Conservation (phyloP, 805 yeast species). For the Metschnikowia proteae region DNA sequence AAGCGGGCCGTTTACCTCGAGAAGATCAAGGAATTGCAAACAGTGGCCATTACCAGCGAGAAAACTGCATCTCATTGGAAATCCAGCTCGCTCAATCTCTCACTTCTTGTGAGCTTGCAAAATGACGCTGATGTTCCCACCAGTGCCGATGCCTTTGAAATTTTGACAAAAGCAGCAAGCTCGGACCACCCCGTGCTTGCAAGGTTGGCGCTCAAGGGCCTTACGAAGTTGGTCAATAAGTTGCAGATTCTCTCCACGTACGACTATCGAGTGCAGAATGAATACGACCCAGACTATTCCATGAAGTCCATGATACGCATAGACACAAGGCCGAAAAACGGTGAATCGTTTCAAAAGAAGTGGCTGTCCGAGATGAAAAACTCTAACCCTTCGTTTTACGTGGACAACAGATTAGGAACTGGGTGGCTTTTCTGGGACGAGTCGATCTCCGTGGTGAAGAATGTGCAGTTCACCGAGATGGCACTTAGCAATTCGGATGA, state of each 20-base stretch:
- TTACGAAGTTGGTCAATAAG: slow-evolving; percentile 44
- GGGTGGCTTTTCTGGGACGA: slow-evolving; percentile 82
- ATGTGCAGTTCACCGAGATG: slow-evolving; percentile 22
- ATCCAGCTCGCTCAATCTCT: slow-evolving; percentile 44
- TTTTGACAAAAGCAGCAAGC: slow-evolving; percentile 46
- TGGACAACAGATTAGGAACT: slow-evolving; percentile 52
- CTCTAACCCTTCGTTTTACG: slow-evolving; percentile 46
- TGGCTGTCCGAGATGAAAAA: slow-evolving; percentile 54
- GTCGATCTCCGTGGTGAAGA: slow-evolving; percentile 43
- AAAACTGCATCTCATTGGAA: slow-evolving; percentile 52
- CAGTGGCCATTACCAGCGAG: slow-evolving; percentile 26
- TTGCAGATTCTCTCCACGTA: slow-evolving; percentile 42
- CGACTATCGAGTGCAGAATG: slow-evolving; percentile 45
- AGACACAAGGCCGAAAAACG: slow-evolving; percentile 37
- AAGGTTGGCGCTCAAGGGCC: slow-evolving; percentile 55
- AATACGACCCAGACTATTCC: slow-evolving; percentile 34
- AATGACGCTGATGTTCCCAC: slow-evolving; percentile 48
- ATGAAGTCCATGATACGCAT: slow-evolving; percentile 38
- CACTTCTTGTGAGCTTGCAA: slow-evolving; percentile 51
- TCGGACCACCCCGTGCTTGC: slow-evolving; percentile 69
- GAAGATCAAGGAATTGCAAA: slow-evolving; percentile 42
- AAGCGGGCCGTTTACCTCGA: slow-evolving; percentile 46
- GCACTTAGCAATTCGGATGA: slow-evolving; percentile 42
- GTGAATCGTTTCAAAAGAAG: slow-evolving; percentile 32
- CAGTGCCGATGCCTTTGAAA: slow-evolving; percentile 35